Base-by-base conservation (phyloP, 139 green algal species). In the Tetraselmis chui region DNA sequence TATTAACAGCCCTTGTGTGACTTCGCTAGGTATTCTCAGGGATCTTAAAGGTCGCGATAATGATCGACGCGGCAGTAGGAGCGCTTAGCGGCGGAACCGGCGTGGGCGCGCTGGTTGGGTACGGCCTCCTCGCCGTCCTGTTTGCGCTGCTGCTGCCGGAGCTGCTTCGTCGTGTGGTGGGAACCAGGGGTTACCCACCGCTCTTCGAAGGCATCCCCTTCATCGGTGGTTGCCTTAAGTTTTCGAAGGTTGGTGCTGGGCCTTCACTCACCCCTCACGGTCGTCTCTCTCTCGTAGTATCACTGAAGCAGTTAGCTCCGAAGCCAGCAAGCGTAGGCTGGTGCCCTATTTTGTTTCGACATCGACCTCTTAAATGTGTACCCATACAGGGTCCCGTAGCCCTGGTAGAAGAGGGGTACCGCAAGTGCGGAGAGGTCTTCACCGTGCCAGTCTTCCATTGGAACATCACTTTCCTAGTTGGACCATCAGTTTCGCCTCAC, bases 381-480 rank as follows among this genome's bases (percentile, higher is more conserved):
- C 45, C 25, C 26, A 78, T 86, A 27, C 90, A 95, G 91, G 95
- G 94, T 25, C 96, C 94, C 0, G 93, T 95, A 81, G 83, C 86
- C 24, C 91, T 99, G 11, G 94, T 99, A 84, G 59, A 84, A 25
- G 85, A 94, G 23, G 90, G 90, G 1, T 98, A 98, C 79, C 76
- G 83, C 1, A 94, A 92, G 76, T 86, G 92, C 82, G 96, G 96
- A 30, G 94, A 98, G 76, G 94, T 95, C 23, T 99, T 98, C 84
- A 98, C 95, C 28, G 92, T 99, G 25, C 93, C 94, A n/a, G 89
- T 99, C n/a, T 85, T 95, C 26, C 93, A 98, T 90, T 96, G 97
- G 84, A 90, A 91, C 22, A 94, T 99, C 78, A 99, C 96, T 27
- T 99, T 99, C 86, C 84, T 99, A 29, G 91, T 99, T 23, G 96